Base-by-base conservation (phyloP, 768 basidiomycete species). In the Tephrocybe sp. region DNA sequence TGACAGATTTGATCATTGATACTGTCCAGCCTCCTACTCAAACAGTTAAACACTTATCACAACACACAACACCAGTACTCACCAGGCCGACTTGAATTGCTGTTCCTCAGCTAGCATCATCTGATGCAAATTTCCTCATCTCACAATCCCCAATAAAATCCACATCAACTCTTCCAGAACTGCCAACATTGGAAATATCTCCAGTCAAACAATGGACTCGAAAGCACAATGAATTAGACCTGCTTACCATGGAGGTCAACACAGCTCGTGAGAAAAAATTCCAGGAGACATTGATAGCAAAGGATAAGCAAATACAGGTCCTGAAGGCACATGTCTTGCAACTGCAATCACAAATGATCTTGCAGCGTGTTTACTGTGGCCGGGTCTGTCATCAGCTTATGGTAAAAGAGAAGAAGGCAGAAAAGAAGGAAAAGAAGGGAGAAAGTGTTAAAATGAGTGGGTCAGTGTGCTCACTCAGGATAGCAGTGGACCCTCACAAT, bases 61-160 rank as follows among this genome's bases (percentile, higher is more conserved):
- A 11, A 18, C 36, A 1, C 12, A 12, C 35, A 9, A 21, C n/a
- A n/a, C n/a, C n/a, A n/a, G n/a, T n/a, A n/a, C n/a, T n/a, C n/a
- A 37, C 15, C n/a, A 40, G n/a, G 12, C 24, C 1, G 2, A 1
- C 9, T 27, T 38, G 5, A 37, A 50, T 27, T 44, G 47, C 13
- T 19, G 27, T 26, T 38, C 43, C 35, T 2, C 18, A 30, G 46
- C 19, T 31, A 13, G 13, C 24, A 39, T 25, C 15, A 28, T 16
- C 32, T 37, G 27, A 44, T 4, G 43, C 51, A 0, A 12, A 38
- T 0, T 56, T 44, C 39, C 16, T 56, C 11, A 8, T 46, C 28
- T 30, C 13, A 9, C 5, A 34, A 9, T 56, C 55, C 7, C 48
- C 55, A 12, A 21, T 40, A 6, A 40, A 40, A 21, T n/a, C 38